Evolutionary conservation across 371 early-diverging fungal genomes (phyloP), one percentile per base, ranked within the genome.

Genomic region (Dinochytrium kinnereticum): DNA sequence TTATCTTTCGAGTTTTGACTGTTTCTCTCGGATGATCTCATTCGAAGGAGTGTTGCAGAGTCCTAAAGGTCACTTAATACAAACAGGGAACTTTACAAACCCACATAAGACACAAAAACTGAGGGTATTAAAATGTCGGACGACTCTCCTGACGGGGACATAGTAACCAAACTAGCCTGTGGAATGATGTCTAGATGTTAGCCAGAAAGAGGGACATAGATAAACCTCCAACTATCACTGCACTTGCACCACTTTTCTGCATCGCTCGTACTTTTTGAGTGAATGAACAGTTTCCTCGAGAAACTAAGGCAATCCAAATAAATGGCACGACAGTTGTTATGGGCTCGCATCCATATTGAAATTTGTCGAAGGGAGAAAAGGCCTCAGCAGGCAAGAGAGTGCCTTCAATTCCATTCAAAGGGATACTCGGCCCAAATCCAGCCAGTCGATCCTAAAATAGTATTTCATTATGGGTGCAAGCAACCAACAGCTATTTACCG

Each of bases 201-300:
- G 61, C 2, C 61, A 61, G 10, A 2, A 30, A 68, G n/a, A 39
- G 37, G 34, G 69, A 40, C 0, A 61, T 64, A 17, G 40, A 86
- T 61, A 90, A 88, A 81, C 95, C 95, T 31, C 97, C 97, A 1
- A 96, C 93, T 17, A 94, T 87, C 10, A 96, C 95, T 1, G 93
- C 96, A n/a, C 68, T 51, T 17, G 95, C 95, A 31, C 96, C 96
- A 34, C 90, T 88, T 26, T 74, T 78, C 82, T 96, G 95, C 95
- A 96, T 94, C 64, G 90, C 90, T 55, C 95, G 87, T 21, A 96
- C 91, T 78, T 96, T 96, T 2, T 93, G 91, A 44, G 91, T 86
- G 80, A 97, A 96, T 1, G 91, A 87, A 75, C 96, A 96, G 21
- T 87, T 86, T 17, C 96, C 96, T 31, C 96, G 84, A 71, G 90